Conservation (phyloP, 176 grass and related monocot species). For the Cenchrus americanus region DNA sequence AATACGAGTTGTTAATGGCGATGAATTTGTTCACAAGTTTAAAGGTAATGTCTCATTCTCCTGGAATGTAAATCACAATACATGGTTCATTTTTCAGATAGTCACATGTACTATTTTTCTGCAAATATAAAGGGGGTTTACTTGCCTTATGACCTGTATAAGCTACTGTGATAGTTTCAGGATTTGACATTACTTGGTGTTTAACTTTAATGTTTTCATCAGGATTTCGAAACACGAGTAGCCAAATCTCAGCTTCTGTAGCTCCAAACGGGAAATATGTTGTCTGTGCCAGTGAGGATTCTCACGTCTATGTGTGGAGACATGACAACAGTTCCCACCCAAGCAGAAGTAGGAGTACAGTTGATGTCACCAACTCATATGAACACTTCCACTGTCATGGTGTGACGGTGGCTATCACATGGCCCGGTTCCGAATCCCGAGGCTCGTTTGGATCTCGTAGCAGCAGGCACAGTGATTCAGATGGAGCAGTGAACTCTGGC, state of each 20-base stretch:
- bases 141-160: neutral
- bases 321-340: constrained; percentile 82
- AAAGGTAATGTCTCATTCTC: constrained; percentile 67
- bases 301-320: constrained; percentile 94
- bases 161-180: neutral
- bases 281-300: constrained; percentile 91
- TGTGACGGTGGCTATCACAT: constrained; percentile 84
- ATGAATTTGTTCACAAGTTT: constrained; percentile 91
- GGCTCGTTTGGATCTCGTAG: constrained; percentile 38
- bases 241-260: constrained; percentile 93
- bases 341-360: constrained; percentile 65
- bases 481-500: constrained; percentile 41
- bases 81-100: neutral
- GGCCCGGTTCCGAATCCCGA: constrained; percentile 62
- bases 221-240: constrained; percentile 96
- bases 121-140: neutral
- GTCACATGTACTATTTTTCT: neutral
- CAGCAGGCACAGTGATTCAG: constrained; percentile 57
- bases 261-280: constrained; percentile 95
- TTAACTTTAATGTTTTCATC: constrained; percentile 28
- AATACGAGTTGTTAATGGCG: constrained; percentile 94
- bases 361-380: constrained; percentile 85
- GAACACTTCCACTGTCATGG: constrained; percentile 88
- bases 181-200: neutral
- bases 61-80: neutral